Evolutionary conservation across 2,329 filamentous ascomycete species (phyloP).

Genomic region (Ophiostoma populinum): DNA sequence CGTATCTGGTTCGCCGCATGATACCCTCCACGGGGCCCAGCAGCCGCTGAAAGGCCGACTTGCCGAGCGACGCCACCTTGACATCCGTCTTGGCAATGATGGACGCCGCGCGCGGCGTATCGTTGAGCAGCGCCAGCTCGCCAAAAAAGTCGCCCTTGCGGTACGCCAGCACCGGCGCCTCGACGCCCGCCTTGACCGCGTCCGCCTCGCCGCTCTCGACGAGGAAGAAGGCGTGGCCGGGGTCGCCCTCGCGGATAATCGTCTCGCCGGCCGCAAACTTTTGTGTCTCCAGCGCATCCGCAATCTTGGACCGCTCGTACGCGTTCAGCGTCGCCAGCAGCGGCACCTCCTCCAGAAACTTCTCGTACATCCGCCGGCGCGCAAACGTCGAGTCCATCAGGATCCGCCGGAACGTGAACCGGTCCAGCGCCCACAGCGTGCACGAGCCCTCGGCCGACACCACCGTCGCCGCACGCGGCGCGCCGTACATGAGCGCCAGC

Average conservation of each 20-base stretch:
- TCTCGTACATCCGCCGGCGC: slow-evolving; percentile 90
- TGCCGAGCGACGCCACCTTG: slow-evolving; percentile 82
- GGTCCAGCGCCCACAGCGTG: slow-evolving; percentile 86
- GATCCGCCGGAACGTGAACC: slow-evolving; percentile 91
- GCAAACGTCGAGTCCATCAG: slow-evolving; percentile 97
- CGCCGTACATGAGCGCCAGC: slow-evolving; percentile 96
- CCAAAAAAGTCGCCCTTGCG: slow-evolving; percentile 93
- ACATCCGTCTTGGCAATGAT: slow-evolving; percentile 71
- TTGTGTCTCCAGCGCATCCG: slow-evolving; percentile 81
- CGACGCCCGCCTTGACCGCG: slow-evolving; percentile 61
- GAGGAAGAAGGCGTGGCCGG: slow-evolving; percentile 80
- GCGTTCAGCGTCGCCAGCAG: slow-evolving; percentile 67
- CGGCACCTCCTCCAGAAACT: slow-evolving; percentile 85
- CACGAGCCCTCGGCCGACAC: slow-evolving; percentile 62
- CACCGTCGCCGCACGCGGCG: slow-evolving; percentile 86
- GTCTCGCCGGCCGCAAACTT: slow-evolving; percentile 65
- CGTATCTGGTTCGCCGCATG: slow-evolving; percentile 63
- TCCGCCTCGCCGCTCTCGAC: slow-evolving; percentile 76
- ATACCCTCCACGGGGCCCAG: slow-evolving; percentile 87
- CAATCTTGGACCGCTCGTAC: slow-evolving; percentile 94
- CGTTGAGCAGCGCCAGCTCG: slow-evolving; percentile 82
- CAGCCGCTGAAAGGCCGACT: slow-evolving; percentile 86
- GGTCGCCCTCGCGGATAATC: slow-evolving; percentile 85
- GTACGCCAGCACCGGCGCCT: slow-evolving; percentile 61
- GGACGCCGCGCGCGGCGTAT: slow-evolving; percentile 81